Evolutionary conservation across 305 asterid species (phyloP), one percentile per base, ranked within the genome.

Genomic region (Solanum chacoense): DNA sequence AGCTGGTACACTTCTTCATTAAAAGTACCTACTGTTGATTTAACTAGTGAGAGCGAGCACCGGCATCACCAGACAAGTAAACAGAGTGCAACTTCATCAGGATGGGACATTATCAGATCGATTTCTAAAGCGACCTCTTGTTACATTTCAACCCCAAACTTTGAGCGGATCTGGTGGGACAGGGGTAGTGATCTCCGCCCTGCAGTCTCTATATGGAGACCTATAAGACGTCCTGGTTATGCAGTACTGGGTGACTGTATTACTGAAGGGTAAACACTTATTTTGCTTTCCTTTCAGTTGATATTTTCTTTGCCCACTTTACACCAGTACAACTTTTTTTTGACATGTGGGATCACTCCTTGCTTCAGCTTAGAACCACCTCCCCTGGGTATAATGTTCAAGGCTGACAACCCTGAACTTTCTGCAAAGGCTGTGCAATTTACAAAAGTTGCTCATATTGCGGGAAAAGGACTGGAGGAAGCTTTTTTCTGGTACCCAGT

Each of bases 131-230:
- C 95, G 77, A 93, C 95, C 87, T 50, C 95, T 88, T 94, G 89
- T 91, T 94, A 93, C 90, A 90, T 93, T 91, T 95, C 99, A 90
- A 95, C 96, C 87, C 99, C 99, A 88, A 95, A 94, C 93, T 98
- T 98, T 89, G 97, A 96, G 94, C 92, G 99, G 88, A 94, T 98
- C 90, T 96, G 98, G 99, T 98, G 99, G 99, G 99, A 96, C 93
- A 93, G 94, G 92, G 99, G 99, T 89, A 94, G 96, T 91, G 99
- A 98, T 87, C 91, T 95, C 92, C 98, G 98, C 86, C 94, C 91
- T 88, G 94, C 99, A 71, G 97, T 96, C 93, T 98, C 99, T 78
- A 93, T 98, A 91, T 98, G 99, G 99, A 94, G 99, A 91, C 99
- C 99, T 89, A 63, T 96, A 91, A 92, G 95, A 86, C 98, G 96